Base-by-base conservation (phyloP, 1,284 basidiomycete species). In the Caloboletus inedulis region DNA sequence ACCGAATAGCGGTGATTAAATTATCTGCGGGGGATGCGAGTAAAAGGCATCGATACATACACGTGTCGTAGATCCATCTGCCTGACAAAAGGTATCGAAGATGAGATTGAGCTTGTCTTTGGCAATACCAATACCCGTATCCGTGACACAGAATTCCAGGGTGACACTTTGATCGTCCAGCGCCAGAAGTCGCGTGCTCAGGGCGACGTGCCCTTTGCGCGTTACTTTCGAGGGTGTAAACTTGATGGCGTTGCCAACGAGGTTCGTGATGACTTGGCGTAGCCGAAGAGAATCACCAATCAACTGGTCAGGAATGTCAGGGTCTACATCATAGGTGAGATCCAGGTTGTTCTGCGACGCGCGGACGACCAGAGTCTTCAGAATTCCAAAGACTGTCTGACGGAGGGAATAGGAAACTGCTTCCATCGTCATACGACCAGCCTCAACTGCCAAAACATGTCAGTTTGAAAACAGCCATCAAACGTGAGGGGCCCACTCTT, bases 391-490 rank as follows among this genome's bases (percentile, higher is more conserved):
- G 47, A 98, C 93, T 9, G 94, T 97, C 61, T 95, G 88, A 30
- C 97, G 90, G 30, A 98, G 81, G n/a, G 95, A 98, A 75, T 96
- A 99, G 0, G 95, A 91, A 34, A 98, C 95, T 54, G 95, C 91
- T 71, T 99, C 97, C 86, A 99, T 98, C 4, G 94, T 98, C 97
- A 99, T 99, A 19, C 97, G 87, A 54, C 97, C 97, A 42, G 96
- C 96, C 74, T 99, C 96, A 63, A 96, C 93, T 96, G 60, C 29
- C n/a, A 53, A 49, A 48, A 18, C 52, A 52, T 30, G n/a, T 64
- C 31, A 43, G 52, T 51, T 3, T 30, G 21, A 36, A 43, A 34
- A 52, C 40, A 29, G 12, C 14, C 16, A 21, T 41, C 27, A 45
- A 34, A 49, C 10, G 12, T 30, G 30, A 41, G 34, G 49, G 23